Base-by-base conservation (phyloP, 176 grass and related monocot genomes). In the Cenchrus americanus region DNA sequence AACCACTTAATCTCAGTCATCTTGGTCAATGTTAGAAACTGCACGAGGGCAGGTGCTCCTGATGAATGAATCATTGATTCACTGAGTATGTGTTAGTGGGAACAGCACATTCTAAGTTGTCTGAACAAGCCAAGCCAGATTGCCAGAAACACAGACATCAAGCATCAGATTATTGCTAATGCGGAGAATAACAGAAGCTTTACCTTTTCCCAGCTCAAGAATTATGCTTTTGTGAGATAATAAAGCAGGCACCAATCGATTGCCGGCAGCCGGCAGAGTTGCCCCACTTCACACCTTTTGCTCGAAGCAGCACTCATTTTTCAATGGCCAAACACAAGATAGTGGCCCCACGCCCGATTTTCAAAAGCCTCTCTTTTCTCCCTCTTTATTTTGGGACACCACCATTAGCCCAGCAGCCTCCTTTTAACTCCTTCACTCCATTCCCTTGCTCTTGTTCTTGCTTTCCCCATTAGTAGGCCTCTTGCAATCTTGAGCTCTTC, bases 391-490 rank as follows among this genome's bases (percentile, higher is more conserved):
- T 89, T 62, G 76, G 63, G 69, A 48, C 24, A 15, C 70, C 55
- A 75, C 82, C 85, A 55, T 71, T 75, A 81, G 73, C 62, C 82
- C 83, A 83, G 74, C 66, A 87, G 69, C 82, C 75, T 81, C 84
- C 84, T 89, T 81, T 82, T 59, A 83, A 64, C 83, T 51, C 86
- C 82, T 79, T 91, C 80, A 90, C 89, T 91, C 84, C 79, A 81
- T 86, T 84, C 71, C 76, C 40, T 89, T 68, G 66, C 74, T 85
- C 14, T 40, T 42, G 21, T 30, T 61, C 42, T 66, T 86, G 88
- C 65, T 89, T 86, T 86, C 77, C 62, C 69, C n/a, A 57, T 10
- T 62, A 47, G 23, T 73, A 41, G 40, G 75, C 61, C 75, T 52
- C 51, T 40, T 40, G 1, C 73, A 57, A 57, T 37, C 47, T 55